phyloP scores from a whole-genome alignment of 2,329 filamentous ascomycete genomes.

The Cadophora sp. region DNA sequence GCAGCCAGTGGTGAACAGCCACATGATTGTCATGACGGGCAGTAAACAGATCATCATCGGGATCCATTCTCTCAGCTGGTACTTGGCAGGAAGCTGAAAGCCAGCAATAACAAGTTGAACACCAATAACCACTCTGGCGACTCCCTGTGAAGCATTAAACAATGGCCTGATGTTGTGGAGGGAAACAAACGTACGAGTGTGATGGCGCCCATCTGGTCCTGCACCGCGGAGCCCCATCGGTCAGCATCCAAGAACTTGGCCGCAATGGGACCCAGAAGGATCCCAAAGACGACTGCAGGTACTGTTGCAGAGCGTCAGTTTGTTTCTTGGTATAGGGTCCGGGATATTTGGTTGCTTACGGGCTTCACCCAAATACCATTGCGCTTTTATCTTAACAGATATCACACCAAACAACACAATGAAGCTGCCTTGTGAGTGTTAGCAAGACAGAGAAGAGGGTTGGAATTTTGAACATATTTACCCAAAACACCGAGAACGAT shows the following conservation, averaged over 20 bases:
- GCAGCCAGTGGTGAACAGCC: slow-evolving; percentile 76
- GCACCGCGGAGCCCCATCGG: slow-evolving; percentile 38
- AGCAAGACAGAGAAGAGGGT: neutral
- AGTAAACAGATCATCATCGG: slow-evolving; percentile 75
- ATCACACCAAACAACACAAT: slow-evolving; percentile 57
- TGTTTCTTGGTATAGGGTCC: neutral
- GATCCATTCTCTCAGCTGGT: slow-evolving; percentile 78
- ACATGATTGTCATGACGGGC: slow-evolving; percentile 84
- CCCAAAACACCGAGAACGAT: slow-evolving; percentile 52
- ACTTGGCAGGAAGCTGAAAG: slow-evolving; percentile 82
- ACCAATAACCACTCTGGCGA: slow-evolving; percentile 76
- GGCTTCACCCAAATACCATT: slow-evolving; percentile 62
- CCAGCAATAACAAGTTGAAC: slow-evolving; percentile 88
- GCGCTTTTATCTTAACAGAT: slow-evolving; percentile 59
- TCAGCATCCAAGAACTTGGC: slow-evolving; percentile 56
- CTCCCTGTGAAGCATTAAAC: slow-evolving; percentile 42
- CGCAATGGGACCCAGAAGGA: slow-evolving; percentile 60
- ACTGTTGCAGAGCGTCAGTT: slow-evolving; percentile 48
- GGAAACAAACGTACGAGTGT: slow-evolving; percentile 48
- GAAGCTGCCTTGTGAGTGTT: slow-evolving; percentile 49
- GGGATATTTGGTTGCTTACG: slow-evolving; percentile 47
- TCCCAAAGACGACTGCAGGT: slow-evolving; percentile 60
- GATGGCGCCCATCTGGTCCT: slow-evolving; percentile 48
- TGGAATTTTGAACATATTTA: neutral
- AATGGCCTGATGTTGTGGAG: neutral